Evolutionary conservation across 148 eudicot genomes (phyloP), one percentile per base, ranked within the genome.

Genomic region (Rhododendron ferrugineum): DNA sequence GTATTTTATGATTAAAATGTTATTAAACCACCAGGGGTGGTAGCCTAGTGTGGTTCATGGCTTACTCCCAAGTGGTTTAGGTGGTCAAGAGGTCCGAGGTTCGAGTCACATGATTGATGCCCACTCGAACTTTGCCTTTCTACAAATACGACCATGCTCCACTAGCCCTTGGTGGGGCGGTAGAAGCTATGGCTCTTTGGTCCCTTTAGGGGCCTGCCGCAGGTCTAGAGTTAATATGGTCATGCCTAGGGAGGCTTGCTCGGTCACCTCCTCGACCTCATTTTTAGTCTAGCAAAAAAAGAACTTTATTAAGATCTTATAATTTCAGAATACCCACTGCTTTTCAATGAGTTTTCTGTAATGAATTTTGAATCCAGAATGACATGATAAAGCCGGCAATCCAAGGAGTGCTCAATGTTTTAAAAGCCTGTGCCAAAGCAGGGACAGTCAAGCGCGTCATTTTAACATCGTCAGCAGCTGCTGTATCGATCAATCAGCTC

Each of bases 381-480:
- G 95, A 93, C 85, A 93, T 93, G 94, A 93, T 93, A 49, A 91
- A 90, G 85, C 95, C 95, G 40, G 95, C 95, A 22, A 85, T 90
- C 44, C 73, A 90, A 84, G 95, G 95, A 47, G 91, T 91, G 52
- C 77, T 70, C 40, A 93, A 93, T 73, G 95, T 93, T 13, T 84
- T 93, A 49, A 83, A 81, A 84, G 92, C 93, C 80, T 90, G 92
- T 49, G 81, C 81, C 0, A 93, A 88, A 88, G 90, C 91, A 6
- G 91, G 90, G 46, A 85, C 91, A 4, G 93, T 92, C 54, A 92
- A 89, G 85, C 93, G 95, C 2, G 95, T 93, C 2, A 82, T 93
- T 11, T 87, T 93, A 83, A 93, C 95, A n/a, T 93, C 95, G 5
- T 93, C 95, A 46, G 95, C 94, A 30, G 94, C 95, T 86, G 89